Percentiles rank a stretch among this genome's conserved stretches.
Evolutionary conservation across 306 rosid species (phyloP).

Genomic region (Prunus mume): DNA sequence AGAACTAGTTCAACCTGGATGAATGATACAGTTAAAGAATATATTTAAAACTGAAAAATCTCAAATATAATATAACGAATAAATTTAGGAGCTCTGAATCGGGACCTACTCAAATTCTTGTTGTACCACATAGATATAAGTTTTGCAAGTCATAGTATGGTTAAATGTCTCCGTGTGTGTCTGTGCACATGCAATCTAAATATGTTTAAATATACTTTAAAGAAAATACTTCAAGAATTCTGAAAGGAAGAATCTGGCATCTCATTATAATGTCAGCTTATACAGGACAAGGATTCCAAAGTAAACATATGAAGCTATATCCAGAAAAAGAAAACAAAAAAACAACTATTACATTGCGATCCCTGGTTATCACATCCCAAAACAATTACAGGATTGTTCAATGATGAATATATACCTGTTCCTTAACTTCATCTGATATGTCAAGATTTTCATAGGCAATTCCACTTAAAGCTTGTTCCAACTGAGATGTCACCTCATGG

Average conservation of each 20-base stretch:
- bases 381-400: slow-evolving; percentile 2
- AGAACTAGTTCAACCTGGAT: slow-evolving; percentile 92
- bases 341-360: background rate
- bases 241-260: background rate
- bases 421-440: slow-evolving; percentile 96
- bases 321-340: background rate
- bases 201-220: background rate
- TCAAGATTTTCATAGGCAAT: slow-evolving; percentile 77
- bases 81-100: background rate
- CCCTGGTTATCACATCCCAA: background rate
- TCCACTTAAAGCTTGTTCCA: slow-evolving; percentile 71
- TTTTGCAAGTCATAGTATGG: background rate
- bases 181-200: background rate
- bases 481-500: slow-evolving; percentile 58
- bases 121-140: background rate
- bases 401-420: slow-evolving; percentile 62
- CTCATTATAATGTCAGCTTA: background rate
- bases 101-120: slow-evolving; percentile 1
- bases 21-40: slow-evolving; percentile 17
- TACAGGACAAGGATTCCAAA: background rate
- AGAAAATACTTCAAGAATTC: background rate
- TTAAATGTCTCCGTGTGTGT: background rate
- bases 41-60: background rate
- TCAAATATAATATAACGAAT: background rate
- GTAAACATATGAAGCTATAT: background rate